Evolutionary conservation across 495 filamentous ascomycete genomes (phyloP), one percentile per base, ranked within the genome.

Genomic region (Talaromyces thailandensis): DNA sequence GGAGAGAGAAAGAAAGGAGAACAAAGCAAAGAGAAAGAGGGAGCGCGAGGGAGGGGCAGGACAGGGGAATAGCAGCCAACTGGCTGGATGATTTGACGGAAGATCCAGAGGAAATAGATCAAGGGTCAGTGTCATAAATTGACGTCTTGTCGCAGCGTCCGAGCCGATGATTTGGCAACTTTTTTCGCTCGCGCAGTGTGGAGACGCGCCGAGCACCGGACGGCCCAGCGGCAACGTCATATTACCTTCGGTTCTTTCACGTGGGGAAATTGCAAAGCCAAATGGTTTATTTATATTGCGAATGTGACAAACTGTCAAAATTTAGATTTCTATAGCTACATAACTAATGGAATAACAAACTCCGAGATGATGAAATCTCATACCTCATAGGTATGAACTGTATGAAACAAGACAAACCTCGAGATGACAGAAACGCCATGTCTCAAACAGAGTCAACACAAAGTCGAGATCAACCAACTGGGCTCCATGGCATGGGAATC

Each of bases 401-500:
- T 48, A 18, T 35, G 16, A 48, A 48, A 48, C 18, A 48, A 14
- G 1, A 5, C 4, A 55, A 26, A 11, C 51, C 23, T 26, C 26
- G 28, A n/a, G 56, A 58, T 58, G 12, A n/a, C 6, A 53, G 50
- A 45, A 18, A n/a, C 28, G 14, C 35, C 3, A 16, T 40, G 35
- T 16, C 35, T 40, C 35, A 40, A 40, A 32, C 28, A 29, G 3
- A 29, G 28, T 29, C 28, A 29, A 40, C 35, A 40, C 35, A 18
- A 61, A 23, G 6, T 51, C 50, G 56, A 45, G 32, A 52, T 68
- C 77, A 95, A 64, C 88, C 88, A 58, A 98, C 91, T 6, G 94
- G 92, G 66, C 89, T 93, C 94, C 94, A 98, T 7, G 91, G 88
- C 89, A 96, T 91, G 4, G 95, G 92, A 61, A 98, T 88, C 69